Base-by-base conservation (phyloP, 306 rosid genomes). In the Cyamopsis tetragonoloba region DNA sequence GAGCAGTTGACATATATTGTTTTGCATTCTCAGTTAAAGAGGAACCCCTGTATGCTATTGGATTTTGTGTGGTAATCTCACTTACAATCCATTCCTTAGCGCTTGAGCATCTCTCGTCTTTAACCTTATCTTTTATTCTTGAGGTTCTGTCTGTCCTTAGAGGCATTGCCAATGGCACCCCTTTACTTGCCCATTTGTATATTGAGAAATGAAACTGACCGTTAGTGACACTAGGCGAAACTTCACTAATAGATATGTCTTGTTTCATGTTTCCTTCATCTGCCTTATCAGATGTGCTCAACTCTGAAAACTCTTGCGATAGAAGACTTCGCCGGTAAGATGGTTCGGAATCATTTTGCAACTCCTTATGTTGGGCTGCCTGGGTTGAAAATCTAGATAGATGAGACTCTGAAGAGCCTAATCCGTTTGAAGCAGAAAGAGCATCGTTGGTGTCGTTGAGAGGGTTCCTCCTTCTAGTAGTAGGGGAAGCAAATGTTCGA, bases 101-200 rank as follows among this genome's bases (percentile, higher is more conserved):
- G 55, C 85, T 83, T 11, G 84, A 73, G 68, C 69, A 53, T 79
- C 80, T 86, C 64, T 78, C 73, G 7, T 64, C 46, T 56, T 78
- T 78, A 43, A 49, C 20, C 70, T 70, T 66, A 15, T 82, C 77
- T 66, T 83, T 85, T 34, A 48, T 47, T 74, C 82, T 89, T 23
- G 86, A 79, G 42, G 49, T 63, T 68, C 77, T 85, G 24, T 77
- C 86, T 44, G 89, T 68, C 75, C 87, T 81, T 31, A 77, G 70
- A 65, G 95, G 92, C 85, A 79, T 79, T 39, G 37, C 71, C 64
- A 85, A 62, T 41, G 95, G 90, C 56, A 84, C 82, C 62, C 88
- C 96, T 81, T 90, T 88, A 84, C 91, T 79, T 44, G 91, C 97
- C 99, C 99, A 95, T 79, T 81, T 95, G 70, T 95, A 90, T 66